Percentiles rank a stretch among this genome's conserved stretches.
Evolutionary conservation across 371 early-diverging fungal species (phyloP).

Genomic region (Fennellomyces sp.): DNA sequence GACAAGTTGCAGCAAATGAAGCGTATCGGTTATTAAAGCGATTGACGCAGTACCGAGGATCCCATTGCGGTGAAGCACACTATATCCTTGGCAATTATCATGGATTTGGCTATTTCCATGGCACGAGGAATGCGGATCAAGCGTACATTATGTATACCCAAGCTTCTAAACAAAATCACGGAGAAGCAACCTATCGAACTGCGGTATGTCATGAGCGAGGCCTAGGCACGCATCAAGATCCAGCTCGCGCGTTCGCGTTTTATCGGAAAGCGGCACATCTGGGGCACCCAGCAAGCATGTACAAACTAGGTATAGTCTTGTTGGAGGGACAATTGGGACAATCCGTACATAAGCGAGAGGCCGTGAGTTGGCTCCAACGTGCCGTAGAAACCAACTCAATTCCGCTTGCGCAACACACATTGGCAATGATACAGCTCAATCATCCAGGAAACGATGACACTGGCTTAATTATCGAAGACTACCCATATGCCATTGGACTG

Average conservation of each 20-base stretch:
- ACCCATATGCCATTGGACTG: constrained; percentile 83
- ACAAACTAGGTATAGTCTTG: constrained; percentile 87
- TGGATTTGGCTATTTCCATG: constrained; percentile 77
- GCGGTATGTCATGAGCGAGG: constrained; percentile 96
- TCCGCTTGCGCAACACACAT: constrained; percentile 92
- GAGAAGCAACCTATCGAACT: constrained; percentile 92
- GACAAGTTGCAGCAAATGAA: background rate
- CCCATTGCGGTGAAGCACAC: constrained; percentile 78
- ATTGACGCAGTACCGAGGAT: constrained; percentile 16
- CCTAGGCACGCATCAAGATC: constrained; percentile 88
- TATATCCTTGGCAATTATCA: constrained; percentile 91
- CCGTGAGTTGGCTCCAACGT: constrained; percentile 87
- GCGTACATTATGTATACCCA: constrained; percentile 91
- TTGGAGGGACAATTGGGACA: constrained; percentile 77
- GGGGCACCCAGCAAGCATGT: constrained; percentile 93
- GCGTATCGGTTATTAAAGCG: constrained; percentile 15
- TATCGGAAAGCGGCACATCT: constrained; percentile 92
- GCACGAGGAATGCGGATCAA: constrained; percentile 78
- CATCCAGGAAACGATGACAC: constrained; percentile 28
- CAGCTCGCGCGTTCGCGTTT: constrained; percentile 80
- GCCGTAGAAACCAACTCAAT: constrained; percentile 59
- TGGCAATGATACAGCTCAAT: constrained; percentile 67
- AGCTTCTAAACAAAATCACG: constrained; percentile 90
- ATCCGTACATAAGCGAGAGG: constrained; percentile 77
- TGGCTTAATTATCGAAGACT: constrained; percentile 61